A percentile compares a stretch with the other conserved stretches of the same genome.
These are phyloP conservation scores for Patellaria atrata DNA, from an alignment of 495 filamentous ascomycete genomes.

Conservation along the genomic window DNA sequence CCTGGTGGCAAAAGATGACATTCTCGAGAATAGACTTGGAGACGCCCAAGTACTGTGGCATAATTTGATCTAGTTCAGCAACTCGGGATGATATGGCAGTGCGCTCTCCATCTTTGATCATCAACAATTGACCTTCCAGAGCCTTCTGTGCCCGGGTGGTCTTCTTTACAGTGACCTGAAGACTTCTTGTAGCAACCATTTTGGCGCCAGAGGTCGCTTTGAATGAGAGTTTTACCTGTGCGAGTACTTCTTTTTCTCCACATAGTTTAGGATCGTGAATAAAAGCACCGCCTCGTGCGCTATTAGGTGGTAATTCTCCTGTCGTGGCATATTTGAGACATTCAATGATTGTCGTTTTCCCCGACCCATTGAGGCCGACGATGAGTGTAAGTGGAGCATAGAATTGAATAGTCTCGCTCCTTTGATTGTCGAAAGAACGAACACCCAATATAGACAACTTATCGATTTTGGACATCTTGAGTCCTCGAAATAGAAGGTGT, in stretches of 20 bases:
- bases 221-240: constrained; percentile 84
- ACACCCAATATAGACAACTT: constrained; percentile 75
- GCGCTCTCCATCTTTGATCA: constrained; percentile 68
- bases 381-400: constrained; percentile 84
- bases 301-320: constrained; percentile 85
- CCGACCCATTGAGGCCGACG: constrained; percentile 91
- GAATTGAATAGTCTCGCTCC: constrained; percentile 74
- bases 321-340: constrained; percentile 98
- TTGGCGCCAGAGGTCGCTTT: constrained; percentile 55
- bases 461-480: constrained; percentile 83
- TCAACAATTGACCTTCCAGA: constrained; percentile 60
- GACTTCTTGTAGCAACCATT: constrained; percentile 65
- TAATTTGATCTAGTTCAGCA: constrained; percentile 62
- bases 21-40: constrained; percentile 78
- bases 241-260: constrained; percentile 79
- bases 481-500: too few species aligned
- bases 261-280: constrained; percentile 88
- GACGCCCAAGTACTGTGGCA: constrained; percentile 81
- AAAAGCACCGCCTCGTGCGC: constrained; percentile 75
- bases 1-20: constrained; percentile 98
- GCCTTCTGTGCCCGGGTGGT: constrained; percentile 55
- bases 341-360: constrained; percentile 98
- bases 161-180: constrained; percentile 81
- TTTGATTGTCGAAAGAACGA: constrained; percentile 74
- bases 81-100: constrained; percentile 61